Conservation (phyloP, 1,139 yeast species). For the Kodamaea ohmeri region DNA sequence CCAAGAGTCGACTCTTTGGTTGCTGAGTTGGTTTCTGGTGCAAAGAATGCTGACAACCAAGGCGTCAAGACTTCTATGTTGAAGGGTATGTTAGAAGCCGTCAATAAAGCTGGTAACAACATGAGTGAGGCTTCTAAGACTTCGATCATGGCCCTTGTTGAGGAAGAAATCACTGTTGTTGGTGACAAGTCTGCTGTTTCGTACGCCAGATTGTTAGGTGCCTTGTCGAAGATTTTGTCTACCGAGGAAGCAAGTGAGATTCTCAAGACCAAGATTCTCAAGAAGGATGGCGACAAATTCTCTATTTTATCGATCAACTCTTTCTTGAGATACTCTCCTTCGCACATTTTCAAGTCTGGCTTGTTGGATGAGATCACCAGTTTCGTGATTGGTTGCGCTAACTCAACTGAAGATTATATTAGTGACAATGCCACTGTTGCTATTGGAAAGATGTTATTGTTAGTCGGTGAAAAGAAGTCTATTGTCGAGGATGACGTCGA, state of each 20-base stretch:
- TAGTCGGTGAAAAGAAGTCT: constrained; percentile 41
- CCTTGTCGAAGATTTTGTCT: constrained; percentile 66
- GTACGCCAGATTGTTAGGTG: constrained; percentile 76
- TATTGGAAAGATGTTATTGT: constrained; percentile 72
- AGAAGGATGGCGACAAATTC: constrained; percentile 43
- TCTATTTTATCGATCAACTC: constrained; percentile 75
- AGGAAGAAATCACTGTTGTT: constrained; percentile 57
- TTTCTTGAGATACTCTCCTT: constrained; percentile 72
- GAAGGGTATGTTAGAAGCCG: constrained; percentile 81
- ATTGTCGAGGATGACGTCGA: constrained; percentile 15
- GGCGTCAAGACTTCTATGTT: constrained; percentile 86
- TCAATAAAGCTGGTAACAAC: constrained; percentile 72
- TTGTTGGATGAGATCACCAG: constrained; percentile 45
- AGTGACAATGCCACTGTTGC: constrained; percentile 82
- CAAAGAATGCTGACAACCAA: constrained; percentile 51
- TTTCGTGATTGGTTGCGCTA: constrained; percentile 47
- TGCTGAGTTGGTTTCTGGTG: constrained; percentile 76
- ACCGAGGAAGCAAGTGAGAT: constrained; percentile 63
- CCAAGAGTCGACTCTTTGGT: constrained; percentile 93
- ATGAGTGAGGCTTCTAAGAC: constrained; percentile 73
- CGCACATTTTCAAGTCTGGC: constrained; percentile 53
- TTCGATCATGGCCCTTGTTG: constrained; percentile 70
- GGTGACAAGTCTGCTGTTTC: constrained; percentile 65
- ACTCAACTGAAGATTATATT: constrained; percentile 51
- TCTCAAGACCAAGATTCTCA: constrained; percentile 59